Percentiles rank a stretch among this genome's conserved stretches.
These are phyloP conservation scores for Aquilaria malaccensis DNA, from an alignment of 345 rosid genomes.

Conservation along the genomic window DNA sequence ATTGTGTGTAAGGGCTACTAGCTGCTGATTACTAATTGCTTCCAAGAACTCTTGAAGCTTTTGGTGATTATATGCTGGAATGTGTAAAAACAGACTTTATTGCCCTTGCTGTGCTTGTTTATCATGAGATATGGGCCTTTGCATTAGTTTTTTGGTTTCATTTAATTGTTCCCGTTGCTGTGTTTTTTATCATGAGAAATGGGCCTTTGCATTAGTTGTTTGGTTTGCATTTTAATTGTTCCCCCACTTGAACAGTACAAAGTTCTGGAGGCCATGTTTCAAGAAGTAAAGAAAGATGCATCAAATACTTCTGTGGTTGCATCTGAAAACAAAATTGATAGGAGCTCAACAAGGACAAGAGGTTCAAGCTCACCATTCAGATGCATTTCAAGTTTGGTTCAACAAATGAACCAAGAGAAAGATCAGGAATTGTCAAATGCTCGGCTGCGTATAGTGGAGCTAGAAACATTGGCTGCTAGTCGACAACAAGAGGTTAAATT, in stretches of 20 bases:
- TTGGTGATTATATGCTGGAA: no score
- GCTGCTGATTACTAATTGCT: no score
- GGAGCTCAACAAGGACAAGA: slow-evolving; percentile 47
- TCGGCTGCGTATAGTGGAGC: slow-evolving; percentile 60
- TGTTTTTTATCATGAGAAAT: not conserved
- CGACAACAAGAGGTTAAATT: slow-evolving; percentile 70
- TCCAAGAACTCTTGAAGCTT: no score
- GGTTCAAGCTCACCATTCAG: slow-evolving; percentile 95
- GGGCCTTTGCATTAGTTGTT: not conserved
- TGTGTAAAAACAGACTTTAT: not conserved
- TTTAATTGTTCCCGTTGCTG: slow-evolving; percentile 1
- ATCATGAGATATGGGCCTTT: not conserved
- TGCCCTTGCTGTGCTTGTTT: not conserved
- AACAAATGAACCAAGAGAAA: slow-evolving; percentile 76
- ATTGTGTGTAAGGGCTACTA: no score
- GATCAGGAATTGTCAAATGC: slow-evolving; percentile 69
- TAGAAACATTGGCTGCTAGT: slow-evolving; percentile 48
- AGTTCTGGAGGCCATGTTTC: slow-evolving; percentile 70
- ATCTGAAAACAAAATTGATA: slow-evolving; percentile 43
- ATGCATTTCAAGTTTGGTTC: slow-evolving; percentile 82
- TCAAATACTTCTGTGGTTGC: slow-evolving; percentile 34
- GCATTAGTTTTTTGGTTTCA: not conserved
- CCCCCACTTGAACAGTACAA: slow-evolving; percentile 51
- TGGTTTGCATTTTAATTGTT: not conserved
- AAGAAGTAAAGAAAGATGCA: slow-evolving; percentile 45